phyloP scores from a whole-genome alignment of 2,329 filamentous ascomycete species.

The Clonostachys rhizophaga region DNA sequence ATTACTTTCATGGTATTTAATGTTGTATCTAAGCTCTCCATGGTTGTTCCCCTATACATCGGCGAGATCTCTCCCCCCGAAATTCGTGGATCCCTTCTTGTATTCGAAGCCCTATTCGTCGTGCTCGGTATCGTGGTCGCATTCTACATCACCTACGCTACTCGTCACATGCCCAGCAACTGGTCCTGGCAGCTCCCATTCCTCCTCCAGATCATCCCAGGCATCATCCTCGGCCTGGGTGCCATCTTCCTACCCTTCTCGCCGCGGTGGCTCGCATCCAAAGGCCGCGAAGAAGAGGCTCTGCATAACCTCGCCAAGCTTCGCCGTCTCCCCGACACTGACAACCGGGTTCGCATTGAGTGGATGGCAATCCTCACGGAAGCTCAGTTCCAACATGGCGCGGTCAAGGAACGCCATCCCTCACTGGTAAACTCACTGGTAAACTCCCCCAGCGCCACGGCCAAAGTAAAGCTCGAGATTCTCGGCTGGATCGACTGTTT shows the following conservation, averaged over 20 bases:
- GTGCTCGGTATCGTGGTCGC: slow-evolving; percentile 18
- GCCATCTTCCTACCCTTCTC: slow-evolving; percentile 63
- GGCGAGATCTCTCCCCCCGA: slow-evolving; percentile 42
- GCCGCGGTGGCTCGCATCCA: slow-evolving; percentile 51
- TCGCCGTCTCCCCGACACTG: slow-evolving; percentile 8
- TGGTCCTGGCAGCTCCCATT: slow-evolving; percentile 5
- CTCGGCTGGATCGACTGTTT: slow-evolving; percentile 41
- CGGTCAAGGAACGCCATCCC: slow-evolving; percentile 28
- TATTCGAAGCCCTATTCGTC: slow-evolving; percentile 15
- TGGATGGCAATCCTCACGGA: slow-evolving; percentile 10
- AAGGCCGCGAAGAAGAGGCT: slow-evolving; percentile 53
- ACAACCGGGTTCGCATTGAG: slow-evolving; percentile 8
- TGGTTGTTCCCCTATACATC: slow-evolving; percentile 34
- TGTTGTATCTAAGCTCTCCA: background rate
- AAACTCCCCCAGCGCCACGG: background rate
- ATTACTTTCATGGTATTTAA: too few species aligned
- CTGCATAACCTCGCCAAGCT: slow-evolving; percentile 47
- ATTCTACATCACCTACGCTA: slow-evolving; percentile 17
- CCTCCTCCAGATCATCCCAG: slow-evolving; percentile 3
- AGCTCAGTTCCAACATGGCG: slow-evolving; percentile 3
- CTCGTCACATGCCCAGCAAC: slow-evolving; percentile 7
- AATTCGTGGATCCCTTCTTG: slow-evolving; percentile 38
- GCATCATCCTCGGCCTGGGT: background rate
- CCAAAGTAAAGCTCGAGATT: slow-evolving; percentile 28
- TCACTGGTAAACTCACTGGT: slow-evolving; percentile 14